A percentile compares a stretch with the other conserved stretches of the same genome.
phyloP scores from a whole-genome alignment of 495 filamentous ascomycete genomes.

The Xylona heveae region DNA sequence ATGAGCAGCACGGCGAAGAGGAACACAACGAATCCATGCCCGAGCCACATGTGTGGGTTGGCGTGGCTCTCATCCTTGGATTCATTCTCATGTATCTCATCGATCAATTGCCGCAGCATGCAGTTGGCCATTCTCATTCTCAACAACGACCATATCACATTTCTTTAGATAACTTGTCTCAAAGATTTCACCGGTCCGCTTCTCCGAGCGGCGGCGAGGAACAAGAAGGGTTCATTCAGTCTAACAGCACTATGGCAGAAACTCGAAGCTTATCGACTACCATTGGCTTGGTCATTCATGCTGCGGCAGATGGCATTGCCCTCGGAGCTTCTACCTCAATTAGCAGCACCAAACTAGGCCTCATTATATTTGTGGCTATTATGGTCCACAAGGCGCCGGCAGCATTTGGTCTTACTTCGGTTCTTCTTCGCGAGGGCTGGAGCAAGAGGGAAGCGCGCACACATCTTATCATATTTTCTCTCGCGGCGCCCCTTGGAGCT shows the following conservation, averaged over 20 bases:
- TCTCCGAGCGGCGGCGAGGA: conserved; percentile 24
- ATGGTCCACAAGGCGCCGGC: conserved; percentile 96
- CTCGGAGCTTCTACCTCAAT: conserved; percentile 66
- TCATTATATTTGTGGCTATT: conserved; percentile 88
- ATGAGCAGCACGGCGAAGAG: conserved; percentile 1
- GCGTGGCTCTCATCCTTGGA: conserved; percentile 64
- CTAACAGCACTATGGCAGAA: neutral
- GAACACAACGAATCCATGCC: conserved; percentile 11
- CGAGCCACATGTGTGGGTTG: conserved; percentile 53
- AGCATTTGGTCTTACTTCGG: conserved; percentile 79
- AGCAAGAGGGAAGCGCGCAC: conserved; percentile 66
- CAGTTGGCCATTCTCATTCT: conserved; percentile 29
- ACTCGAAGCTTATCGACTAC: conserved; percentile 36
- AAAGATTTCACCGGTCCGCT: conserved; percentile 26
- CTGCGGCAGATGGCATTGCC: conserved; percentile 89
- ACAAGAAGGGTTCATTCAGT: neutral
- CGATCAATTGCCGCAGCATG: conserved; percentile 64
- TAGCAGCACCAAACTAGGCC: conserved; percentile 46
- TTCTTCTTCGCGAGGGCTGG: conserved; percentile 72
- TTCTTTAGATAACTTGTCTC: conserved; percentile 53
- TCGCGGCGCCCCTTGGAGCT: conserved; percentile 77
- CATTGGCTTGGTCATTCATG: conserved; percentile 84
- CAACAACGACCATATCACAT: conserved; percentile 45
- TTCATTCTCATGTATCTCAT: conserved; percentile 97
- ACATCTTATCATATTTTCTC: conserved; percentile 75